Evolutionary conservation across 176 grass and related monocot genomes (phyloP).

Genomic region (Aegilops bicornis): DNA sequence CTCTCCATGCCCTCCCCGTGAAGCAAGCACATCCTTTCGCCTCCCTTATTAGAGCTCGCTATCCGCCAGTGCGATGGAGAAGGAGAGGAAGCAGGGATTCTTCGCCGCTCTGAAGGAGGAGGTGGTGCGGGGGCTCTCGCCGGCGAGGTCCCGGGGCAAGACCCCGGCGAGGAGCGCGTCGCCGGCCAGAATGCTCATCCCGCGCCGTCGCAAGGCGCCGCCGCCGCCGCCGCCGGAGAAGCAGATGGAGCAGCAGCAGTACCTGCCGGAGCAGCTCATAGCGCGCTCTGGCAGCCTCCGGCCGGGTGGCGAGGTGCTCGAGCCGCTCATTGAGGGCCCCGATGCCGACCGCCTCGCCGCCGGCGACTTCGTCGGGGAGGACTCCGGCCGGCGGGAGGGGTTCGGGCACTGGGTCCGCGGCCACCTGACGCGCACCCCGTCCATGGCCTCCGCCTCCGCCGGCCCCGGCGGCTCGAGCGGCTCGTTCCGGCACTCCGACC

Average conservation of each 20-base stretch:
- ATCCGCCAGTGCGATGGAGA: conserved; percentile 44
- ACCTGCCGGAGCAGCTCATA: conserved; percentile 52
- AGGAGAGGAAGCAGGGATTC: conserved; percentile 83
- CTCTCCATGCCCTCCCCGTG: conserved; percentile 38
- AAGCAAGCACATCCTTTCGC: conserved; percentile 9
- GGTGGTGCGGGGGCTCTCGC: conserved; percentile 69
- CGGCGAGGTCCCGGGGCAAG: conserved; percentile 52
- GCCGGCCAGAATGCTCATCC: conserved; percentile 46
- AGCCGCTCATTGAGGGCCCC: conserved; percentile 79
- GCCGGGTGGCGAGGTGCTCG: conserved; percentile 56
- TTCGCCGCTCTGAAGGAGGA: conserved; percentile 68
- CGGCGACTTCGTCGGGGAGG: conserved; percentile 36
- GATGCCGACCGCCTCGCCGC: conserved; percentile 50
- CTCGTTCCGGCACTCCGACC: conserved; percentile 67
- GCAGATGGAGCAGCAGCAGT: conserved; percentile 22
- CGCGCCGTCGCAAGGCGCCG: conserved; percentile 52
- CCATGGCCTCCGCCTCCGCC: conserved; percentile 22
- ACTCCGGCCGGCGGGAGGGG: conserved; percentile 42
- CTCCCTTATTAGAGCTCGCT: too few species aligned
- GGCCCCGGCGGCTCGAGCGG: conserved; percentile 26
- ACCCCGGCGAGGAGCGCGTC: conserved; percentile 54
- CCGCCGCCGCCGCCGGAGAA: conserved; percentile 39
- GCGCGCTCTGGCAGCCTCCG: conserved; percentile 65
- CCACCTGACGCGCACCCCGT: conserved; percentile 63
- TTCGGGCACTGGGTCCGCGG: conserved; percentile 70